phyloP scores from a whole-genome alignment of 2,329 filamentous ascomycete genomes.

The Anthostomella pinea region DNA sequence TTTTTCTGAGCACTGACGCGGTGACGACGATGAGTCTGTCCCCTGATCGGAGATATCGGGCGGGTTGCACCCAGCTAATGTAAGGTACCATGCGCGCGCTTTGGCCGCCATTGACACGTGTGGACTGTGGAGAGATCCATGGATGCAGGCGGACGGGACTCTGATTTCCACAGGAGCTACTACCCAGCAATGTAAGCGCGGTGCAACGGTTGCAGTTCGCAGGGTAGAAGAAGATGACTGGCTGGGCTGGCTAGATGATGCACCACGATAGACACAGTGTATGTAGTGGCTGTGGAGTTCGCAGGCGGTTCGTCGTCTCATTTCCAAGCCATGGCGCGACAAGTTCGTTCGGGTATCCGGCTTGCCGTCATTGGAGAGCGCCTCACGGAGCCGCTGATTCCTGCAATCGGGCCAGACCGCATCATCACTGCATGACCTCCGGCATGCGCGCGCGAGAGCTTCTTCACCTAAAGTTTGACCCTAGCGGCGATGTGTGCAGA shows the following conservation, averaged over 20 bases:
- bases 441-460: too few relatives aligned
- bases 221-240: too few relatives aligned
- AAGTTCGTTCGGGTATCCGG: not conserved
- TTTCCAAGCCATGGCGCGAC: conserved; percentile 2
- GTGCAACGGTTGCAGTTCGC: conserved; percentile 4
- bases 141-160: conserved; percentile 2
- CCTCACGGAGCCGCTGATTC: not conserved
- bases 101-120: conserved; percentile 11
- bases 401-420: not conserved
- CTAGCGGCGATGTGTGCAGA: too few relatives aligned
- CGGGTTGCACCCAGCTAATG: conserved; percentile 20
- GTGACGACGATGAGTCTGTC: too few relatives aligned
- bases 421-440: not conserved
- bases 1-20: too few relatives aligned
- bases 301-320: conserved; percentile 1
- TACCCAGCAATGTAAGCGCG: not conserved
- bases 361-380: conserved; percentile 2
- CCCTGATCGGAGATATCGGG: conserved; percentile 23
- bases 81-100: conserved; percentile 23
- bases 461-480: too few relatives aligned
- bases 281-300: not conserved
- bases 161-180: conserved; percentile 1
- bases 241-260: too few relatives aligned
- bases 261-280: not conserved
- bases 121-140: conserved; percentile 1